These are phyloP conservation scores for Syzygium grande DNA, from an alignment of 345 rosid genomes.

Conservation along the genomic window DNA sequence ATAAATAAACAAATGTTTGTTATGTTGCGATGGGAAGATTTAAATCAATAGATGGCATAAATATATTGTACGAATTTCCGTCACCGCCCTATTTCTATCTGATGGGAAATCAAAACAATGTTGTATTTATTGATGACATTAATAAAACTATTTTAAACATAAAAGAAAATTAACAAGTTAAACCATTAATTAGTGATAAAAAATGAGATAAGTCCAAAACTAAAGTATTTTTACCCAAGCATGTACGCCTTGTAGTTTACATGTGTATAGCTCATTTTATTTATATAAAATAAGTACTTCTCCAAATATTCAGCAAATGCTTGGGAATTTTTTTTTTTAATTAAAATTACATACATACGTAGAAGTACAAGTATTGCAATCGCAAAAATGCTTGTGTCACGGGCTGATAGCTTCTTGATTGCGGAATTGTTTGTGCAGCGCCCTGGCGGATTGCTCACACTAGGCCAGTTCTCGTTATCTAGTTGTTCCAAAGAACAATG, in stretches of 20 bases:
- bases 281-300: no score
- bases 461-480: no score
- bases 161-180: background rate
- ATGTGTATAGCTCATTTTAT: background rate
- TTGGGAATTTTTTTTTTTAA: background rate
- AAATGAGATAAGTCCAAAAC: background rate
- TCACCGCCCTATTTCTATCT: background rate
- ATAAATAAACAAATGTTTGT: background rate
- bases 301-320: background rate
- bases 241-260: background rate
- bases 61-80: background rate
- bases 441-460: no score
- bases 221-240: background rate
- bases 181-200: background rate
- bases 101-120: background rate
- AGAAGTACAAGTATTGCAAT: no score
- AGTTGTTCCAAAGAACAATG: no score
- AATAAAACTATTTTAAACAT: background rate
- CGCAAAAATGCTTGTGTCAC: no score
- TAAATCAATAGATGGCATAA: background rate
- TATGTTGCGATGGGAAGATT: accelerated
- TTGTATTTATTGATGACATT: background rate
- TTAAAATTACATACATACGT: background rate
- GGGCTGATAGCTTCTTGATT: no score
- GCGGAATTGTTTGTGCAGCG: no score